These are phyloP conservation scores for Sophora flavescens DNA, from an alignment of 306 rosid genomes.

Conservation along the genomic window DNA sequence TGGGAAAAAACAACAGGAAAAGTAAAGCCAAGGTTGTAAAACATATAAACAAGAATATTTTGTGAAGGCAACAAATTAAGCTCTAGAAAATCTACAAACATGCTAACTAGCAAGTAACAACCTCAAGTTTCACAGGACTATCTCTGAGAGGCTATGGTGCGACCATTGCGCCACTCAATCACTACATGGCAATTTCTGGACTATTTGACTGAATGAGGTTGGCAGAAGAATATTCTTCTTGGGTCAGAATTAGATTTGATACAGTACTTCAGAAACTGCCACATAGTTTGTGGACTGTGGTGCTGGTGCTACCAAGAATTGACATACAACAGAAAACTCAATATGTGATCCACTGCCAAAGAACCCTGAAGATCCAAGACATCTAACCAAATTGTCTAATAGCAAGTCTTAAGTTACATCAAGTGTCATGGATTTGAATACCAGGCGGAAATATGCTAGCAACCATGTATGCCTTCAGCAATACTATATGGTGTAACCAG, in stretches of 20 bases:
- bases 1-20: background rate
- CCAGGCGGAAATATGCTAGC: background rate
- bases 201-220: background rate
- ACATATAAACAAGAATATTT: too few relatives aligned
- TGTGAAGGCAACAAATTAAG: too few relatives aligned
- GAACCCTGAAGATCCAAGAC: background rate
- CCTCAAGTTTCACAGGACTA: background rate
- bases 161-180: conserved; percentile 1
- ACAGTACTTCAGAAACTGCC: conserved; percentile 1
- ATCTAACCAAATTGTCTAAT: background rate
- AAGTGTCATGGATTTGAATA: background rate
- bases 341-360: background rate
- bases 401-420: background rate
- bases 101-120: too few relatives aligned
- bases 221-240: background rate
- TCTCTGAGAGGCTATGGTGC: background rate
- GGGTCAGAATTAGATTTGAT: conserved; percentile 3
- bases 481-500: too few relatives aligned
- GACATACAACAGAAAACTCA: background rate
- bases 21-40: conserved; percentile 6
- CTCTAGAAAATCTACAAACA: too few relatives aligned
- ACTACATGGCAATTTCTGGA: conserved; percentile 7
- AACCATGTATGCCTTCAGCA: background rate
- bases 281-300: background rate
- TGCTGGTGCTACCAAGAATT: background rate